Percentiles rank a stretch among this genome's conserved stretches.
phyloP scores from a whole-genome alignment of 495 filamentous ascomycete genomes.

The Penicillium bialowiezense region DNA sequence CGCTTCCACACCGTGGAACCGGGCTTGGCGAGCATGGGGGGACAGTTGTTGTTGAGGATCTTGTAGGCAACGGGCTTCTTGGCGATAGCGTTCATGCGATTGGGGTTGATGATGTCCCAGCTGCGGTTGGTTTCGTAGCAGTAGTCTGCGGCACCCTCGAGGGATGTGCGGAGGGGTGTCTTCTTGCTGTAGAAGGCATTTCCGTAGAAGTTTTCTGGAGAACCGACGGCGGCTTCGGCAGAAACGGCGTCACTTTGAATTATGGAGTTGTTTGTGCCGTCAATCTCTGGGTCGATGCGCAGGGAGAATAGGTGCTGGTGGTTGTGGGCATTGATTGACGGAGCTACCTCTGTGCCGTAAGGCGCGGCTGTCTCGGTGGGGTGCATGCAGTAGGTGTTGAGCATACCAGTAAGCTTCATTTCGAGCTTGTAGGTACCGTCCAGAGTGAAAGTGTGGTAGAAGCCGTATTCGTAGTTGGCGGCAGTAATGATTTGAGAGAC shows the following conservation, averaged over 20 bases:
- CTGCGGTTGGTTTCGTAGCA: constrained; percentile 44
- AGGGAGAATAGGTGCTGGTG: constrained; percentile 55
- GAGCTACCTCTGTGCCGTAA: constrained; percentile 48
- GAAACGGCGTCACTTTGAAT: constrained; percentile 47
- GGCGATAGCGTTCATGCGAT: constrained; percentile 36
- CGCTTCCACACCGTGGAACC: constrained; percentile 38
- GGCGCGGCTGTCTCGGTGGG: constrained; percentile 42
- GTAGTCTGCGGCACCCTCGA: constrained; percentile 41
- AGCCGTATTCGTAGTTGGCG: constrained; percentile 63
- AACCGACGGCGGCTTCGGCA: constrained; percentile 30
- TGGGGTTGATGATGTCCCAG: constrained; percentile 51
- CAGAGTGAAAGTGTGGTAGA: constrained; percentile 51
- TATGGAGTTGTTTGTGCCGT: constrained; percentile 49
- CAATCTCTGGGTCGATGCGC: constrained; percentile 54
- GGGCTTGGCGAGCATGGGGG: constrained; percentile 34
- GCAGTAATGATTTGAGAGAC: constrained; percentile 63
- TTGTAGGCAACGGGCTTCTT: constrained; percentile 40
- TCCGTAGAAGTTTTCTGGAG: constrained; percentile 44
- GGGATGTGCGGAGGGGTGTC: constrained; percentile 41
- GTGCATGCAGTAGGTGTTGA: constrained; percentile 61
- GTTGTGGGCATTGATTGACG: constrained; percentile 46
- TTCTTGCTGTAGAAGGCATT: constrained; percentile 49
- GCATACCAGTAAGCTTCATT: constrained; percentile 58
- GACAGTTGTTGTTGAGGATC: constrained; percentile 36
- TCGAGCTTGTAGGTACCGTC: constrained; percentile 50